Percentiles rank a stretch among this genome's conserved stretches.
phyloP scores from a whole-genome alignment of 345 rosid genomes.

The Hibiscus trionum region DNA sequence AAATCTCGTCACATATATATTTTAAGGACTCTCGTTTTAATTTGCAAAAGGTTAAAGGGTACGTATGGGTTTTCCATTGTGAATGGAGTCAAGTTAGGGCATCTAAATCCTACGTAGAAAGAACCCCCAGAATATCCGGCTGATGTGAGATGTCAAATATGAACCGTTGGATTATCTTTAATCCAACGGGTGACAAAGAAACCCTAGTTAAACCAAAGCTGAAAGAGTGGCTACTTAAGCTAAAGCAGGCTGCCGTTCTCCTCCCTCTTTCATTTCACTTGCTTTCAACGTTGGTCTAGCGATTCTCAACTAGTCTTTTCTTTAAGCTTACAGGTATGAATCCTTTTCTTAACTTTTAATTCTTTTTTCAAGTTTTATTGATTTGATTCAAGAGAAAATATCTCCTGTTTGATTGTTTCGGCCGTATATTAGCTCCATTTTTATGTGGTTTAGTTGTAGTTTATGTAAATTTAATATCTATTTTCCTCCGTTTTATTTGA shows the following conservation, averaged over 20 bases:
- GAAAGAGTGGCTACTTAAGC: conserved; percentile 9
- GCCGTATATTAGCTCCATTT: neutral
- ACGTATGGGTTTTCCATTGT: neutral
- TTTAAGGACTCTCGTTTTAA: neutral
- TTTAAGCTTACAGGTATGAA: neutral
- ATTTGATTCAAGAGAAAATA: neutral
- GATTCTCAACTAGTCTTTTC: neutral
- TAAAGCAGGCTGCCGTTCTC: neutral
- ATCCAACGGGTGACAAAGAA: neutral
- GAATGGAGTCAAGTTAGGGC: neutral
- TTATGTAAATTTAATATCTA: neutral
- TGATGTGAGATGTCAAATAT: neutral
- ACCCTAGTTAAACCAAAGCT: conserved; percentile 9
- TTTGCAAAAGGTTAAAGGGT: neutral
- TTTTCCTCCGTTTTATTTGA: neutral
- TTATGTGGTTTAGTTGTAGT: neutral
- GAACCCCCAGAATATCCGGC: no score
- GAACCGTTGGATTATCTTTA: no score
- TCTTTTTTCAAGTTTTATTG: neutral
- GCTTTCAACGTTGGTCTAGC: neutral
- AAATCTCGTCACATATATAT: no score
- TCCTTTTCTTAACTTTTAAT: neutral
- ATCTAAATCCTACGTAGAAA: neutral
- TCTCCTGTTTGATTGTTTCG: neutral
- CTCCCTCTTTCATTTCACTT: neutral